A percentile compares a stretch with the other conserved stretches of the same genome.
Evolutionary conservation across 441 rosid species (phyloP).

Genomic region (Melianthus villosus): DNA sequence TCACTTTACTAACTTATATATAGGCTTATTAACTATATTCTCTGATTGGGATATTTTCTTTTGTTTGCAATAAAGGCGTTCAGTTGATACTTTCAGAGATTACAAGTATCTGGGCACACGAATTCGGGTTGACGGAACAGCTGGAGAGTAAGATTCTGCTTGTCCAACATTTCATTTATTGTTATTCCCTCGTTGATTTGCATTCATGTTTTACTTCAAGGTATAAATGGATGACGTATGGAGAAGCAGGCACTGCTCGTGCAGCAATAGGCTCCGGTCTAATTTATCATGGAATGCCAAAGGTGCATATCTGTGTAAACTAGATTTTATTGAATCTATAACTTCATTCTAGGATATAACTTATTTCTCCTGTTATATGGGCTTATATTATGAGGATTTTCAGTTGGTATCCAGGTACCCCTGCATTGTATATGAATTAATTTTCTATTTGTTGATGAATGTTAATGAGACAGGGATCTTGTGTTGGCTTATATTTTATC

Average conservation of each 20-base stretch:
- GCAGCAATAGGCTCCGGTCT: conserved; percentile 78
- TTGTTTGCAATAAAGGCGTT: conserved; percentile 30
- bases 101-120: conserved; percentile 86
- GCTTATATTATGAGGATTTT: too few species aligned
- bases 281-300: conserved; percentile 47
- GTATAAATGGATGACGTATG: conserved; percentile 97
- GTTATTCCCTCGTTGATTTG: conserved; percentile 7
- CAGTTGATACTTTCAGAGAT: conserved; percentile 64
- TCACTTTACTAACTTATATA: too few species aligned
- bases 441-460: too few species aligned
- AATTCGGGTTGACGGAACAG: conserved; percentile 72
- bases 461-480: conserved; percentile 82
- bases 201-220: conserved; percentile 15
- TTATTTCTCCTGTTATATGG: neutral
- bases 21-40: too few species aligned
- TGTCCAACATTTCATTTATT: conserved; percentile 1
- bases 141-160: conserved; percentile 66
- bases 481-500: conserved; percentile 73
- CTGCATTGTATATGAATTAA: too few species aligned
- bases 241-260: conserved; percentile 85
- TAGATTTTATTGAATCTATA: too few species aligned
- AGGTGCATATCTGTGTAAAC: too few species aligned
- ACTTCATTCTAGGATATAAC: conserved; percentile 3
- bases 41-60: too few species aligned
- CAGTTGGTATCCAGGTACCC: too few species aligned